Base-by-base conservation (phyloP, 75 land plant genomes). In the Cupressus sempervirens region DNA sequence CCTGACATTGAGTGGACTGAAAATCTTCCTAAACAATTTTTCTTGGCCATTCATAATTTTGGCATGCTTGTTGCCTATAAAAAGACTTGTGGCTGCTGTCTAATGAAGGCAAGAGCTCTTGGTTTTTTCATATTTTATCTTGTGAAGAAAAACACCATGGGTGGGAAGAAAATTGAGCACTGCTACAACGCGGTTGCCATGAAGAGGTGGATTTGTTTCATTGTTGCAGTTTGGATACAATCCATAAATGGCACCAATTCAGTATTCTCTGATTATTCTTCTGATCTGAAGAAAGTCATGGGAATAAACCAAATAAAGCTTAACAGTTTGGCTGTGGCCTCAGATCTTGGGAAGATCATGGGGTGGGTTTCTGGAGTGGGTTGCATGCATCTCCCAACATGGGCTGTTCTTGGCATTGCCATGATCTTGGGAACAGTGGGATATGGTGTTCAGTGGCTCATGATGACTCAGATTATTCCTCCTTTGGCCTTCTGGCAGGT, bases 291-390 rank as follows among this genome's bases (percentile, higher is more conserved):
- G 89, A 70, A 88, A 20, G 93, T 88, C 32, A 68, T 94, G 83
- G 91, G 89, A 26, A 88, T 96, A 13, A 90, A 92, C 32, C 98
- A 96, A 91, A 77, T 90, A 9, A 87, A 93, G 89, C 92, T 96
- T 54, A 96, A 95, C 88, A 88, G 88, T 84, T 89, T 96, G 43
- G 90, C 97, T 29, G 91, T 91, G 43, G 95, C 99, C 26, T 94
- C 94, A n/a, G 99, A 97, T 84, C 89, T 94, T 6, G 99, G 99
- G 3, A 96, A 97, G 65, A 79, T 91, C 23, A 87, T 95, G 36
- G 99, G 99, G 0, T 89, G 93, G 91, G 54, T 94, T 20, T 91
- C 95, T 2, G 99, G 99, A 1, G 9, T 97, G 36, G 92, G 91
- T 18, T 86, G 93, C n/a, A 58, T 86, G 46, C 67, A 80, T 62